Evolutionary conservation across 2,329 filamentous ascomycete species (phyloP).

Genomic region (Fusarium pseudoanthophilum): DNA sequence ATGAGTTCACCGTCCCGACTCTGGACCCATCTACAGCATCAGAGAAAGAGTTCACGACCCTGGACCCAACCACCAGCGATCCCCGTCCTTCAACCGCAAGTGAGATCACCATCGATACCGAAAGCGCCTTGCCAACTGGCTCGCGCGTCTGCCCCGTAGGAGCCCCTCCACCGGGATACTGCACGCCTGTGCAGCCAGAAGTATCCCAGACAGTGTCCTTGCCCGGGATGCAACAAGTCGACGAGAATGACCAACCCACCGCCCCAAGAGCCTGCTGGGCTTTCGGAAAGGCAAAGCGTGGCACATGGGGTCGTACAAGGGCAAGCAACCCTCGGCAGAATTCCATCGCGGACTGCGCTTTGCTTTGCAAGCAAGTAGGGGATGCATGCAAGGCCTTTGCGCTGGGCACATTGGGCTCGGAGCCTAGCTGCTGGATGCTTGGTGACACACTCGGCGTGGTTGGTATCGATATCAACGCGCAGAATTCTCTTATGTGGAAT

Average conservation of each 20-base stretch:
- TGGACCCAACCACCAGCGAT: fast-evolving
- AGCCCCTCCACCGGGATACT: conserved; percentile 5
- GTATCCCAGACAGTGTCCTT: neutral
- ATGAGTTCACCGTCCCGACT: neutral
- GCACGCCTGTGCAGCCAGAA: neutral
- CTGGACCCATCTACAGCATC: neutral
- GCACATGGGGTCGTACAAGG: conserved; percentile 2
- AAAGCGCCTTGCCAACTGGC: neutral
- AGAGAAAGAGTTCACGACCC: fast-evolving
- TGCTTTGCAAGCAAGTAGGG: conserved; percentile 5
- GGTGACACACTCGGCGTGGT: neutral
- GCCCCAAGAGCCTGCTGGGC: conserved; percentile 12
- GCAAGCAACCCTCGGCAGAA: conserved; percentile 2
- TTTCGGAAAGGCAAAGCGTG: neutral
- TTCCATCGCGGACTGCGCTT: conserved; percentile 19
- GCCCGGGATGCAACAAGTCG: neutral
- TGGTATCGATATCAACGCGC: neutral
- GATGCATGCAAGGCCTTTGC: conserved; percentile 12
- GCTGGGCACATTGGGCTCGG: fast-evolving
- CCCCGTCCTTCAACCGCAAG: neutral
- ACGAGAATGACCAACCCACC: neutral
- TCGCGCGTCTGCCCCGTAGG: neutral
- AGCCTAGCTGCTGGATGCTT: neutral
- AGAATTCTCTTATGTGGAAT: conserved; percentile 1
- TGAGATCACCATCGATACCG: neutral